phyloP scores from a whole-genome alignment of 192 early-diverging fungal genomes.

The Entomortierella beljakovae region DNA sequence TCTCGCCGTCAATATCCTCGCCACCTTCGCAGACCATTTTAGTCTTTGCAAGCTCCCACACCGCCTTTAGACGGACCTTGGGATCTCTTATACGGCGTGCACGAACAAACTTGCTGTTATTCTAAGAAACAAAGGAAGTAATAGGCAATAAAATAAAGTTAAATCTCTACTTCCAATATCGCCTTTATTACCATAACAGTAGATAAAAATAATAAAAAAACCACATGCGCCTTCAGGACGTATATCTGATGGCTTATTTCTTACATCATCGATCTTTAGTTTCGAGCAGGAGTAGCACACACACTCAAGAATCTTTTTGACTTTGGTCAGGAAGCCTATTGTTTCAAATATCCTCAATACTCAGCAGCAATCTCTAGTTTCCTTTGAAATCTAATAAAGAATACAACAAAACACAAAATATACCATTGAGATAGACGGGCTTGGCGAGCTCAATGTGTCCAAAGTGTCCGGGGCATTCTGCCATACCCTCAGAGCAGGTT shows the following conservation, averaged over 20 bases:
- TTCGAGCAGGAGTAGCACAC: slow-evolving; percentile 96
- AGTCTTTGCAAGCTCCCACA: slow-evolving; percentile 89
- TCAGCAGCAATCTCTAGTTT: background rate
- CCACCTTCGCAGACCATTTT: slow-evolving; percentile 86
- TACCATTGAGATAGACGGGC: slow-evolving; percentile 95
- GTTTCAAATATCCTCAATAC: background rate
- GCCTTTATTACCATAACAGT: background rate
- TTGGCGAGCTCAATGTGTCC: slow-evolving; percentile 96
- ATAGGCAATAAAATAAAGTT: too few species aligned
- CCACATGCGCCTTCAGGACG: background rate
- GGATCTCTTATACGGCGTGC: slow-evolving; percentile 74
- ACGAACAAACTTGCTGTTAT: slow-evolving; percentile 74
- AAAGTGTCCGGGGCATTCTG: slow-evolving; percentile 98
- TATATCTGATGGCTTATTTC: slow-evolving; percentile 22
- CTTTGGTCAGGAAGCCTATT: slow-evolving; percentile 88
- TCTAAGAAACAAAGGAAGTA: slow-evolving; percentile 40
- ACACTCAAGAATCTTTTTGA: slow-evolving; percentile 98
- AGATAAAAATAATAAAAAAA: slow-evolving; percentile 17
- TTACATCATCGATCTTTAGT: slow-evolving; percentile 86
- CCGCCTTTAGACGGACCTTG: slow-evolving; percentile 80
- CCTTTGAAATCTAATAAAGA: background rate
- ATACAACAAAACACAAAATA: background rate
- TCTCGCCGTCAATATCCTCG: slow-evolving; percentile 70
- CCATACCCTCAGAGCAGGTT: slow-evolving; percentile 95
- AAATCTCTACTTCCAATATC: too few species aligned